Evolutionary conservation across 1,284 basidiomycete species (phyloP).

Genomic region (Melampsora larici-populina): DNA sequence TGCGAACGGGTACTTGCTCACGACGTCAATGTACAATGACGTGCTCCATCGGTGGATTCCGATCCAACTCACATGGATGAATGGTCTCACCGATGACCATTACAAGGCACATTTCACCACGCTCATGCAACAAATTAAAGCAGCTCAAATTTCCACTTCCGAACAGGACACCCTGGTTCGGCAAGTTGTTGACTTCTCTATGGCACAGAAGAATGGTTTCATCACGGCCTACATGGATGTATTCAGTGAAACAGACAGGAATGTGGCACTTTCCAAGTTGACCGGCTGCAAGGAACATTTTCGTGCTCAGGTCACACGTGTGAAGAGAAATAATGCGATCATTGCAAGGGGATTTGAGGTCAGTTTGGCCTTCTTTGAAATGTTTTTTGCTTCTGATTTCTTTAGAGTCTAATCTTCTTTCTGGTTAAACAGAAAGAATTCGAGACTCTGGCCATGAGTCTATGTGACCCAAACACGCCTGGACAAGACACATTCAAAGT

Average conservation of each 20-base stretch:
- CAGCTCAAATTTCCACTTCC: neutral
- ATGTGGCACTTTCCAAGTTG: too few relatives aligned
- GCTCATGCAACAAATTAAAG: neutral
- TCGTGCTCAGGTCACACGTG: neutral
- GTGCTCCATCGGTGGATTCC: neutral
- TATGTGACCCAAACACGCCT: neutral
- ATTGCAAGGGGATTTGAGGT: neutral
- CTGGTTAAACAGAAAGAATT: neutral
- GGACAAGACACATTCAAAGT: neutral
- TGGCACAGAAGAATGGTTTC: too few relatives aligned
- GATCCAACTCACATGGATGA: constrained; percentile 1
- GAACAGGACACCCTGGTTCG: neutral
- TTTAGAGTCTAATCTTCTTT: too few relatives aligned
- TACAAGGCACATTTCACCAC: constrained; percentile 1
- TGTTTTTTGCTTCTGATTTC: too few relatives aligned
- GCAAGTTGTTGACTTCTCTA: neutral
- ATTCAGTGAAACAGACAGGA: too few relatives aligned
- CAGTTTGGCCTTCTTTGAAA: too few relatives aligned
- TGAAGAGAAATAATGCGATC: neutral
- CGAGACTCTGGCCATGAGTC: neutral
- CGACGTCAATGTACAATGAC: too few relatives aligned
- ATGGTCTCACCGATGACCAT: neutral
- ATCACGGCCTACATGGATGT: too few relatives aligned
- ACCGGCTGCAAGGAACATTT: too few relatives aligned
- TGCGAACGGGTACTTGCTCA: neutral